Base-by-base conservation (phyloP, 2,329 filamentous ascomycete species). In the Alternaria sp. region DNA sequence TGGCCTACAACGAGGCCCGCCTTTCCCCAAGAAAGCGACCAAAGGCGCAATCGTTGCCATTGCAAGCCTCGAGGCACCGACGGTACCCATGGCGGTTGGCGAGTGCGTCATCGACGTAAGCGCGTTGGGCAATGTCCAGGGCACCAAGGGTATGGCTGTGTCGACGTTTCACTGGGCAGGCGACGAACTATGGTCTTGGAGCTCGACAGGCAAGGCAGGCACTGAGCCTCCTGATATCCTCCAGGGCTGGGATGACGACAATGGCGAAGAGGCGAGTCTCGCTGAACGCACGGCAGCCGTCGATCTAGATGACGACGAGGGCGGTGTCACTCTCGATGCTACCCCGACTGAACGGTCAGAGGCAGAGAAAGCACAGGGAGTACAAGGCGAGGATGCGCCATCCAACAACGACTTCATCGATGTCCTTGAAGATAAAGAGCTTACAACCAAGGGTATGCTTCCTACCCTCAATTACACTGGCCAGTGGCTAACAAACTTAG, bases 111-210 rank as follows among this genome's bases (percentile, higher is more conserved):
- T 90, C 50, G 87, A 91, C 77, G 81, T 91, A 15, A 84, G 84
- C 49, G 81, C 79, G 2, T 73, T 90, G 55, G 81, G 83, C 53
- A 79, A 80, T 28, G 87, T 89, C 6, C 85, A 86, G 71, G 89
- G 89, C 0, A 81, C 83, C 13, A 90, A 88, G 72, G 89, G 89
- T 0, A 86, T 88, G 78, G 89, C 89, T 2, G 88, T 91, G 10
- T 84, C 87, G 66, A 88, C 86, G 5, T 79, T 91, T 52, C 89
- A 91, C 72, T 91, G 89, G 89, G 83, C 85, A 63, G 88, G 89
- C 1, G 89, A 91, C 78, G 89, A 91, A 78, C 73, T 90, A n/a
- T 91, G 89, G 88, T 82, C 82, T 5, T 90, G 87, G 86, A 88
- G 85, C 70, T 81, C 84, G 30, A 81, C 80, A 26, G 86, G 84